Evolutionary conservation across 352 stramenopile genomes (phyloP).

Genomic region (Phytopythium oedochilum): DNA sequence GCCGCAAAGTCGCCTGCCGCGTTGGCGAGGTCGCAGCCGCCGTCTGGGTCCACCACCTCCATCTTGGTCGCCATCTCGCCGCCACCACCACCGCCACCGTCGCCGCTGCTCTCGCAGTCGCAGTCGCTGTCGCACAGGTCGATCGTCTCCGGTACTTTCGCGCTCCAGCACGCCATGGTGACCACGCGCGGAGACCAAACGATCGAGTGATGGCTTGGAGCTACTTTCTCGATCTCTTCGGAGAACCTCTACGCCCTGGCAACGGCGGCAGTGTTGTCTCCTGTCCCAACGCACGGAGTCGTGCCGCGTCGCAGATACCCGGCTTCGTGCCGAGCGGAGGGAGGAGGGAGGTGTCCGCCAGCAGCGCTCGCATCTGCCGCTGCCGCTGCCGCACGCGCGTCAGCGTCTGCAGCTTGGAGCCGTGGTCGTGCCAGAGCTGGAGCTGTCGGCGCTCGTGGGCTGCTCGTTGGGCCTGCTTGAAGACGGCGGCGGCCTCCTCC

Average conservation of each 20-base stretch:
- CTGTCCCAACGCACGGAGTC: too few relatives aligned
- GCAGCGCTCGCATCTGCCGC: conserved; percentile 4
- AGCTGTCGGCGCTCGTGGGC: conserved; percentile 10
- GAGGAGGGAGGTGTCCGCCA: neutral
- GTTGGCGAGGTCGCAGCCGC: neutral
- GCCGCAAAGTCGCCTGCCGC: neutral
- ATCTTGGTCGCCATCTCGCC: neutral
- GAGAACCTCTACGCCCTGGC: too few relatives aligned
- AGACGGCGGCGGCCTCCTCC: conserved; percentile 13
- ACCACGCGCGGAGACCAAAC: too few relatives aligned
- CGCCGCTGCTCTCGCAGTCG: neutral
- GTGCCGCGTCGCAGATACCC: too few relatives aligned
- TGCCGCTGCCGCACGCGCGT: conserved; percentile 13
- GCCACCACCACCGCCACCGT: neutral
- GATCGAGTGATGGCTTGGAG: too few relatives aligned
- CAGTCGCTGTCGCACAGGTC: neutral
- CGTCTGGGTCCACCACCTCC: neutral
- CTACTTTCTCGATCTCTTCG: too few relatives aligned
- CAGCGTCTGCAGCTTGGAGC: conserved; percentile 15
- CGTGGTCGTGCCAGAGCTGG: conserved; percentile 14
- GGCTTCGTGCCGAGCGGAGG: too few relatives aligned
- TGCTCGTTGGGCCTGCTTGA: conserved; percentile 14
- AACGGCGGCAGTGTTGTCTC: too few relatives aligned
- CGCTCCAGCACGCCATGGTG: neutral
- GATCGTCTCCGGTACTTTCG: neutral